Evolutionary conservation across 1,284 basidiomycete genomes (phyloP).

Genomic region (Cutaneotrichosporon daszewskae): DNA sequence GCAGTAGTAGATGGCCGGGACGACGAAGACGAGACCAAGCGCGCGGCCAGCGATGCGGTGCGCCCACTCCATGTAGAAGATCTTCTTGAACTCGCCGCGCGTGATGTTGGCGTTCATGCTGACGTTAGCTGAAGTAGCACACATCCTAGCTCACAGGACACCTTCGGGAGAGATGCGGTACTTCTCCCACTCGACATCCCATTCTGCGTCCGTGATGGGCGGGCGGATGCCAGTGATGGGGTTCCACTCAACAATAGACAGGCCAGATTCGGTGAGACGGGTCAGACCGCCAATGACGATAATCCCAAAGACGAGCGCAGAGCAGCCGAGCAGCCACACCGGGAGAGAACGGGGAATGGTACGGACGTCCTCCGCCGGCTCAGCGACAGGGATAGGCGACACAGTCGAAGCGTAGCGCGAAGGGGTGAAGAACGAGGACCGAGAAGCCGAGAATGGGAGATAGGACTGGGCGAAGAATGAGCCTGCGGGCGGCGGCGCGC

Average conservation of each 20-base stretch:
- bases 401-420: constrained; percentile 7
- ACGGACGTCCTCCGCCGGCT: constrained; percentile 49
- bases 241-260: constrained; percentile 97
- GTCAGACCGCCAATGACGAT: constrained; percentile 96
- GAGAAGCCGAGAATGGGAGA: constrained; percentile 8
- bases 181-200: constrained; percentile 88
- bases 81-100: constrained; percentile 87
- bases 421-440: constrained; percentile 16
- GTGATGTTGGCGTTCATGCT: constrained; percentile 85
- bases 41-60: constrained; percentile 90
- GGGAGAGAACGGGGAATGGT: constrained; percentile 66
- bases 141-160: constrained; percentile 62
- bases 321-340: constrained; percentile 74
- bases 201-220: constrained; percentile 69
- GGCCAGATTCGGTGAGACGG: constrained; percentile 91
- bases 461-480: constrained; percentile 18
- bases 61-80: constrained; percentile 98
- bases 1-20: constrained; percentile 73
- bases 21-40: constrained; percentile 72
- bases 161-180: constrained; percentile 95
- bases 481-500: too few relatives aligned
- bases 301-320: constrained; percentile 80
- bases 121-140: not conserved
- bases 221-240: constrained; percentile 86
- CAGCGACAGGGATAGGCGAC: constrained; percentile 1